phyloP scores from a whole-genome alignment of 352 stramenopile genomes.

The Phytopythium chamaehyphon region DNA sequence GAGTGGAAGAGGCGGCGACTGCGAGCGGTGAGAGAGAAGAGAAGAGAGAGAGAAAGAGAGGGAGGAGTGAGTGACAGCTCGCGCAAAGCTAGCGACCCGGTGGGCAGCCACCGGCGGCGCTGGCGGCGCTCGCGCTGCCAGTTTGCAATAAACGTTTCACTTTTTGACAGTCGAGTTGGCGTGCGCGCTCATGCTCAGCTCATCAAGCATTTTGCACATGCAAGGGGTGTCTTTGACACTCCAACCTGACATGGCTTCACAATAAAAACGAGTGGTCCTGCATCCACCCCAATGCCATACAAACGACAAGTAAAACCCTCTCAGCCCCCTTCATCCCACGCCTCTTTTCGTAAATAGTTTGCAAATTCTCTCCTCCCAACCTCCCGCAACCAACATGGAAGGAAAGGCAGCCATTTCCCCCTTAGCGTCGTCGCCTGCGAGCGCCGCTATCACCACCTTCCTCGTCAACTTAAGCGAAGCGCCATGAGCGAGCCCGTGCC shows the following conservation, averaged over 20 bases:
- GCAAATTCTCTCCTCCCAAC: too few species aligned
- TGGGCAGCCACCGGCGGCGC: not conserved
- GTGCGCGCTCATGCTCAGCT: too few species aligned
- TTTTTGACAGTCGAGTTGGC: slow-evolving; percentile 1
- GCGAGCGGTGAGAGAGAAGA: slow-evolving; percentile 12
- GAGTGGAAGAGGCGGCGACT: slow-evolving; percentile 20
- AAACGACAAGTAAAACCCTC: too few species aligned
- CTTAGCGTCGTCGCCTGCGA: too few species aligned
- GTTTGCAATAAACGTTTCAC: slow-evolving; percentile 13
- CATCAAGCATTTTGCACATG: too few species aligned
- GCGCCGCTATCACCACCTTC: too few species aligned
- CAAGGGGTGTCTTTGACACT: not conserved
- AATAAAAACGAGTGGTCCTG: not conserved
- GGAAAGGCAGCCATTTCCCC: too few species aligned
- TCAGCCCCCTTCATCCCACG: too few species aligned
- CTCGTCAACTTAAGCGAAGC: too few species aligned
- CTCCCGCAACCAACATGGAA: too few species aligned
- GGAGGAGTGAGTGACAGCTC: slow-evolving; percentile 15
- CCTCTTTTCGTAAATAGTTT: too few species aligned
- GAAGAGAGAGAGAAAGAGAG: slow-evolving; percentile 12
- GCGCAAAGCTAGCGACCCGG: slow-evolving; percentile 10
- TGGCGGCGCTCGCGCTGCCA: not conserved
- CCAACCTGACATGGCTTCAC: slow-evolving; percentile 10
- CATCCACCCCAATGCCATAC: not conserved
- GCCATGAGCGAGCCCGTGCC: slow-evolving; percentile 51